These are phyloP conservation scores for Cymodocea nodosa DNA, from an alignment of 116 monocot species.

Conservation along the genomic window DNA sequence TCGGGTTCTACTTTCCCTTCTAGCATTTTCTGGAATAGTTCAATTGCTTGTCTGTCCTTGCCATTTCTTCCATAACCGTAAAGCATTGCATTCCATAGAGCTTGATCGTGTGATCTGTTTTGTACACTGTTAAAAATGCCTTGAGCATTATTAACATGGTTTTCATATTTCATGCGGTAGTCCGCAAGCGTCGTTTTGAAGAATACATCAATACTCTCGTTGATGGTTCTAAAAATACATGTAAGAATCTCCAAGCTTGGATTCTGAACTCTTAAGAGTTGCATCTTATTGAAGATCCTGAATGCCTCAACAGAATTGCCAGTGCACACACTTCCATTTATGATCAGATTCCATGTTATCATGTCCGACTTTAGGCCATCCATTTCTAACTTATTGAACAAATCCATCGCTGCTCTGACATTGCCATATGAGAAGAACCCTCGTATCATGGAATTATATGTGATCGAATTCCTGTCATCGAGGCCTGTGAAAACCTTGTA, in stretches of 20 bases:
- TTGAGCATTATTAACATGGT: slow-evolving; percentile 9
- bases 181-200: slow-evolving; percentile 20
- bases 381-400: slow-evolving; percentile 12
- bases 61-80: slow-evolving; percentile 37
- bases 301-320: slow-evolving; percentile 18
- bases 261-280: neutral
- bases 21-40: slow-evolving; percentile 23
- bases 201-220: slow-evolving; percentile 10
- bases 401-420: slow-evolving; percentile 5
- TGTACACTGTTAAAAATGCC: slow-evolving; percentile 10
- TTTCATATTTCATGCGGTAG: slow-evolving; percentile 33
- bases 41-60: slow-evolving; percentile 12
- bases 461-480: slow-evolving; percentile 15
- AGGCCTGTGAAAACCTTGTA: slow-evolving; percentile 16
- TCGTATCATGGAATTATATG: slow-evolving; percentile 26
- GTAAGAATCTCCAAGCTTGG: slow-evolving; percentile 22
- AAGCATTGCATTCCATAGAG: slow-evolving; percentile 39
- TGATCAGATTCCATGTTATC: slow-evolving; percentile 32
- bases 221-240: slow-evolving; percentile 19
- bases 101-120: slow-evolving; percentile 17
- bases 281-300: slow-evolving; percentile 22
- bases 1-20: slow-evolving; percentile 15
- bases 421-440: slow-evolving; percentile 17
- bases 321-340: slow-evolving; percentile 11
- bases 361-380: slow-evolving; percentile 21